phyloP scores from a whole-genome alignment of 2,329 filamentous ascomycete genomes.

The Teratosphaeria nubilosa region DNA sequence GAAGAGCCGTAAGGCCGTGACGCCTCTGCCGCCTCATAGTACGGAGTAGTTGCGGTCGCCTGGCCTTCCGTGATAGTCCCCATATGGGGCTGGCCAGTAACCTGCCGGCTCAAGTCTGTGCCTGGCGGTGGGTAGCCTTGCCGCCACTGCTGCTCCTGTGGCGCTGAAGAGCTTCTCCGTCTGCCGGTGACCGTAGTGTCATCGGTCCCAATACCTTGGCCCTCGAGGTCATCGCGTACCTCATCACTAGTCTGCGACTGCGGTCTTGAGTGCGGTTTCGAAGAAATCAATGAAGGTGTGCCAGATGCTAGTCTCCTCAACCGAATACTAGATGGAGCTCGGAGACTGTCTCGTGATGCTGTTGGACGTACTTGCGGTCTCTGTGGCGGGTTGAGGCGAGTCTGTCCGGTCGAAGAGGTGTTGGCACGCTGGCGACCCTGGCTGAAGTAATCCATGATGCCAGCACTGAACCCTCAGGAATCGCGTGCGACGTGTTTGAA shows the following conservation, averaged over 20 bases:
- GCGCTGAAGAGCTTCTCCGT: conserved; percentile 23
- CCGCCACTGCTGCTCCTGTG: conserved; percentile 15
- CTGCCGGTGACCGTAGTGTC: conserved; percentile 13
- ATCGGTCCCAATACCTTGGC: conserved; percentile 2
- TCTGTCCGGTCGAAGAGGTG: conserved; percentile 7
- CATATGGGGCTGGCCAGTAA: conserved; percentile 16
- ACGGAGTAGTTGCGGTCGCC: conserved; percentile 4
- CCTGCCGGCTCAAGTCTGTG: conserved; percentile 14
- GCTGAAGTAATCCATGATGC: conserved; percentile 20
- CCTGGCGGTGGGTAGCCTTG: conserved; percentile 7
- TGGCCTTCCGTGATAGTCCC: conserved; percentile 19
- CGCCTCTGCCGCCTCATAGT: conserved; percentile 3
- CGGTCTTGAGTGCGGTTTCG: conserved; percentile 6
- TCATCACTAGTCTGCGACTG: conserved; percentile 7
- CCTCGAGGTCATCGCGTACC: neutral
- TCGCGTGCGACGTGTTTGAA: neutral
- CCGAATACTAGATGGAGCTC: conserved; percentile 23
- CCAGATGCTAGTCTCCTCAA: conserved; percentile 21
- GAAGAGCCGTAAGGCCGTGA: conserved; percentile 12
- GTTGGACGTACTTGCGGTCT: conserved; percentile 2
- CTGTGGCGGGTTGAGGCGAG: conserved; percentile 7
- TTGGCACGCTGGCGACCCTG: conserved; percentile 2
- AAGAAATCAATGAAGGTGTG: neutral
- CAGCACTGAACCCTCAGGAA: neutral
- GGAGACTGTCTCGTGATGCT: conserved; percentile 19